Evolutionary conservation across 208 protist genomes (phyloP).

Genomic region (Acanthamoeba royreba): DNA sequence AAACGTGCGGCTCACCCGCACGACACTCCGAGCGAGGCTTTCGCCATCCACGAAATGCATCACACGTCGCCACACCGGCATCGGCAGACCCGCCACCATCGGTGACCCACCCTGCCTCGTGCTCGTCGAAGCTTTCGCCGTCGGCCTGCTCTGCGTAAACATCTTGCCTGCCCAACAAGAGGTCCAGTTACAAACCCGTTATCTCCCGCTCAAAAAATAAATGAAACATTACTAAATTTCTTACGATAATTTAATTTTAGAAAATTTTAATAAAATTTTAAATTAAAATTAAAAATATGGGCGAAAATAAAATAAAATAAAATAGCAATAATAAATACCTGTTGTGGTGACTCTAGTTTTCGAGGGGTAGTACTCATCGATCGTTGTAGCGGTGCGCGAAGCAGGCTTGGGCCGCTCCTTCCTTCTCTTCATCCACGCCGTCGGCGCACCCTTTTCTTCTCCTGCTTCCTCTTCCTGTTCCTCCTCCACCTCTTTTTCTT

Average conservation of each 20-base stretch:
- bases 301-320: background rate
- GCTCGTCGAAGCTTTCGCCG: background rate
- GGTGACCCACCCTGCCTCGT: background rate
- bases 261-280: background rate
- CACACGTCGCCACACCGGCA: background rate
- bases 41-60: background rate
- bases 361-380: background rate
- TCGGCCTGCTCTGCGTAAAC: background rate
- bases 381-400: background rate
- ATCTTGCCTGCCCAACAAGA: no score
- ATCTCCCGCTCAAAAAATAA: no score
- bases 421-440: slow-evolving; percentile 38
- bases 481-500: no score
- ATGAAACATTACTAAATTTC: background rate
- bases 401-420: background rate
- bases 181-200: no score
- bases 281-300: background rate
- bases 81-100: background rate
- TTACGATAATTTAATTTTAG: background rate
- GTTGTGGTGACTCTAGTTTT: background rate
- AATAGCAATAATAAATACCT: background rate
- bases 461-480: no score
- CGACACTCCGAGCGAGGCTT: background rate
- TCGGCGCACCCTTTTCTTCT: background rate
- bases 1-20: background rate